Evolutionary conservation across 192 early-diverging fungal genomes (phyloP).

Genomic region (Backusella tuberculispora): DNA sequence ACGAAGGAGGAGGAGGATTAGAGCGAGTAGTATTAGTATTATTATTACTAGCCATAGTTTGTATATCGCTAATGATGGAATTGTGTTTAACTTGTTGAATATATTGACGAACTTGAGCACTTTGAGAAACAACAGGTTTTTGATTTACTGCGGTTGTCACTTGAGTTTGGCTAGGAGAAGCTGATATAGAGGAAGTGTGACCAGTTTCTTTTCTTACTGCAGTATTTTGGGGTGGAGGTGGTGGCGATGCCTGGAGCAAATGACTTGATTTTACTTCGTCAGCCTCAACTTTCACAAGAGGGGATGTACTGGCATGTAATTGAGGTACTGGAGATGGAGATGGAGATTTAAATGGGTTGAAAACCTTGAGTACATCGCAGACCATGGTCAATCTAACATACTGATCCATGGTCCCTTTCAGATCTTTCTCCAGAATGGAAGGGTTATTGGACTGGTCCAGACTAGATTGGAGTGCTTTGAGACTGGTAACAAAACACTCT

Average conservation of each 20-base stretch:
- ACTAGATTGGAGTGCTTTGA: conserved; percentile 6
- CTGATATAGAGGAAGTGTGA: no score
- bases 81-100: not conserved
- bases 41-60: not conserved
- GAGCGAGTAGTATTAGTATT: not conserved
- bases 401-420: not conserved
- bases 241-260: no score
- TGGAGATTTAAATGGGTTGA: not conserved
- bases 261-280: not conserved
- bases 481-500: conserved; percentile 1
- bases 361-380: not conserved
- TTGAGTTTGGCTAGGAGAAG: no score
- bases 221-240: no score
- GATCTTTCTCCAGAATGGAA: not conserved
- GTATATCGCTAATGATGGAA: not conserved
- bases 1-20: not conserved
- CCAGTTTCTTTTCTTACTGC: no score
- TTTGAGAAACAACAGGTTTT: no score
- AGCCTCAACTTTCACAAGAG: not conserved
- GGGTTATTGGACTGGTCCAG: not conserved
- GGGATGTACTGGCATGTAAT: not conserved
- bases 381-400: not conserved
- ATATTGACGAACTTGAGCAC: not conserved
- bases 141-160: no score
- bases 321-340: not conserved